These are phyloP conservation scores for Tetradesmus lagerheimii DNA, from an alignment of 139 green algal genomes.

Conservation along the genomic window DNA sequence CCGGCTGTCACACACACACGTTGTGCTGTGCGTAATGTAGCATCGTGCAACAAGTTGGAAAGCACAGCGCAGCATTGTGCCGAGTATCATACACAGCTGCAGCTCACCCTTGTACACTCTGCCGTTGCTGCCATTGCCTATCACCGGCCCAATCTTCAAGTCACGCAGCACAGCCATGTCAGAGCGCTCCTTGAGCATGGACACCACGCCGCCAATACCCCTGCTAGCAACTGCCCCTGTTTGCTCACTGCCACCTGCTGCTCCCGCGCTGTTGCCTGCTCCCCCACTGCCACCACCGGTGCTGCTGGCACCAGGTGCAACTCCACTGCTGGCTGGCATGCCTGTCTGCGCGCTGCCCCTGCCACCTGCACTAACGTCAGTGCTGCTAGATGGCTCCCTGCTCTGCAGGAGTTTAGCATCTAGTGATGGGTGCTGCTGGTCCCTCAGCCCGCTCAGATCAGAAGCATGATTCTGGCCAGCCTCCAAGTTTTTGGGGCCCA, in stretches of 20 bases:
- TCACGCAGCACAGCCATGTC: slow-evolving; percentile 34
- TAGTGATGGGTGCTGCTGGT: background rate
- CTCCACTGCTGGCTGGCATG: background rate
- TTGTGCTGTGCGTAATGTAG: too few relatives aligned
- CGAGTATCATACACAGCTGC: too few relatives aligned
- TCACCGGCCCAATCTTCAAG: slow-evolving; percentile 43
- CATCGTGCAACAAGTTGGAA: too few relatives aligned
- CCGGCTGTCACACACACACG: too few relatives aligned
- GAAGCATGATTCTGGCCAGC: background rate
- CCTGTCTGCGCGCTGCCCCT: background rate
- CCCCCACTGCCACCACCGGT: background rate
- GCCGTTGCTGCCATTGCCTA: slow-evolving; percentile 43
- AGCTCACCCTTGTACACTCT: slow-evolving; percentile 42
- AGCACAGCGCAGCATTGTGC: too few relatives aligned
- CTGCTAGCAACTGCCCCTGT: background rate
- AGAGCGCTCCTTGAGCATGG: slow-evolving; percentile 4
- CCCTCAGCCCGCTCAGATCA: background rate
- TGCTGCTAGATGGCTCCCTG: background rate
- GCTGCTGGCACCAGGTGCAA: background rate
- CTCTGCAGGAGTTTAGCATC: background rate
- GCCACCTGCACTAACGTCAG: too few relatives aligned
- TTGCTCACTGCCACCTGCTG: background rate
- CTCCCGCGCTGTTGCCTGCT: background rate
- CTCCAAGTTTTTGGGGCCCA: background rate
- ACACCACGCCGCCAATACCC: background rate